Base-by-base conservation (phyloP, 75 land plant genomes). In the Selaginella tamariscina region DNA sequence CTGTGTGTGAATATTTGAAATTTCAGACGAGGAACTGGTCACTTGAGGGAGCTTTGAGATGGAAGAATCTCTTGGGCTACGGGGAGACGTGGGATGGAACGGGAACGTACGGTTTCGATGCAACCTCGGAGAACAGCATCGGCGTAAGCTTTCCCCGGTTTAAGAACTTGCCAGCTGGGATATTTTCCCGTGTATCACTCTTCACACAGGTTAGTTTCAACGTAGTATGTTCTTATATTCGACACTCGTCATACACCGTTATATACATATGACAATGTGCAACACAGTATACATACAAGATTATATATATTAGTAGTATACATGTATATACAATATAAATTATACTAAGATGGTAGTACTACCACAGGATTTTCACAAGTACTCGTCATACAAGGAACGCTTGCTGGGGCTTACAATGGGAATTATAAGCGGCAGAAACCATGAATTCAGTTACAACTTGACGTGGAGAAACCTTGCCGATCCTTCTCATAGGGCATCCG, bases 81-180 rank as follows among this genome's bases (percentile, higher is more conserved):
- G 98, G 81, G 15, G 98, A 94, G 68, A 78, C 89, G 9, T 88
- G 91, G 83, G 88, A 94, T 79, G 83, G 82, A 31, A 87, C 96
- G 29, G 72, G 84, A 27, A 69, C 81, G 54, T 90, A 85, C 75
- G 91, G 96, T 27, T 84, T 80, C 80, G 88, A 87, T 57, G 85
- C 87, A 31, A 69, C 83, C 24, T 74, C 88, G 31, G 96, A 94
- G 68, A 65, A 86, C 26, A 90, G 98, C 74, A 74, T 82, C 44
- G 96, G 96, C 33, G 69, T 90, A 27, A 71, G 68, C 29, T 76
- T 86, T 32, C 98, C 98, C 21, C 78, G 88, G 75, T 83, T 89
- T 56, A 85, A 81, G 70, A 69, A 79, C n/a, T 64, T 85, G 31
- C 57, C 79, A 15, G 75, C 83, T 68, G 84, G 86, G 33, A 18